These are phyloP conservation scores for Camelina laxa DNA, from an alignment of 345 rosid species.

Conservation along the genomic window DNA sequence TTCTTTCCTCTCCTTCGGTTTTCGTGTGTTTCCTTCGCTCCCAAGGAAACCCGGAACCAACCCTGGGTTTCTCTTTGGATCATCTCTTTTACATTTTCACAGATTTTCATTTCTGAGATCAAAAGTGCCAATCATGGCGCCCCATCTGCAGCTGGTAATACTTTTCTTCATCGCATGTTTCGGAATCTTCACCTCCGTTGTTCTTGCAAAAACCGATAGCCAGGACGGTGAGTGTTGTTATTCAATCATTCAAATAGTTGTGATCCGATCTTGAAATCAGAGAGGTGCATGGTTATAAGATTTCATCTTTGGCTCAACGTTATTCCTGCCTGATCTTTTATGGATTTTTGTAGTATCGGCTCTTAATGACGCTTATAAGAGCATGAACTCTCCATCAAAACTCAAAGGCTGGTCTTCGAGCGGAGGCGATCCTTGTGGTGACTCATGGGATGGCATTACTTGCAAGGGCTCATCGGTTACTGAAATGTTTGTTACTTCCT, in stretches of 20 bases:
- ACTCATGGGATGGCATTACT: conserved; percentile 83
- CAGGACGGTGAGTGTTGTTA: conserved; percentile 55
- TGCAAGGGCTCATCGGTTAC: conserved; percentile 85
- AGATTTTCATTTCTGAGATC: conserved; percentile 1
- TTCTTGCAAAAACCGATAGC: conserved; percentile 61
- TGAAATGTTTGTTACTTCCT: conserved; percentile 57
- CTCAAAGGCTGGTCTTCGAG: conserved; percentile 70
- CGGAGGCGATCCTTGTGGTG: conserved; percentile 94
- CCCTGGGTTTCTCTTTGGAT: conserved; percentile 45
- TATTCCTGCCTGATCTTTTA: background rate
- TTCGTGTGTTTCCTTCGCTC: conserved; percentile 43
- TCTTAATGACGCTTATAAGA: conserved; percentile 80
- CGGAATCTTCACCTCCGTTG: conserved; percentile 42
- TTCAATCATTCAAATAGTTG: conserved; percentile 3
- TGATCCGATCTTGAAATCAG: conserved; percentile 3
- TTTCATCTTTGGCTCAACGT: conserved; percentile 18
- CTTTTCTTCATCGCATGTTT: conserved; percentile 45
- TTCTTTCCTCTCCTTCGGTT: conserved; percentile 38
- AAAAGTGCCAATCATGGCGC: conserved; percentile 38
- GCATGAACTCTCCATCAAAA: conserved; percentile 78
- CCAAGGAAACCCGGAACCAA: conserved; percentile 46
- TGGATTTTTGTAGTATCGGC: conserved; percentile 63
- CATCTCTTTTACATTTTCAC: conserved; percentile 13
- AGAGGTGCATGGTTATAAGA: background rate
- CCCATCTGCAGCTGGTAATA: conserved; percentile 14